A percentile compares a stretch with the other conserved stretches of the same genome.
These are phyloP conservation scores for Monilinia polystroma DNA, from an alignment of 2,329 filamentous ascomycete species.

Conservation along the genomic window DNA sequence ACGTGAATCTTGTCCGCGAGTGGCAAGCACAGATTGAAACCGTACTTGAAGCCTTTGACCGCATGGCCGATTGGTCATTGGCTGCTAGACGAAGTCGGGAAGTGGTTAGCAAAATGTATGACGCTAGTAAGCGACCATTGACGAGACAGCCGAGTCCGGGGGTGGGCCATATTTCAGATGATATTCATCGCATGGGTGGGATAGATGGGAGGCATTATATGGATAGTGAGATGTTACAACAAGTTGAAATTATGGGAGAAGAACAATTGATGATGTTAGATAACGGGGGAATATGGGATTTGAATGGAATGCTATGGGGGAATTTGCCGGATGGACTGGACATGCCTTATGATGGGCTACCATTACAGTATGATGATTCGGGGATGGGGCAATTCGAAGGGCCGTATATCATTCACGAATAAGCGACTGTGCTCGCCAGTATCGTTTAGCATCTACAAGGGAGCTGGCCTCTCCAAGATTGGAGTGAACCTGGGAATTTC, in stretches of 20 bases:
- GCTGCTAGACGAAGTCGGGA: slow-evolving; percentile 62
- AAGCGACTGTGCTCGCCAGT: neutral
- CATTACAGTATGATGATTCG: slow-evolving; percentile 22
- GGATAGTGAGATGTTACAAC: slow-evolving; percentile 42
- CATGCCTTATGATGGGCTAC: slow-evolving; percentile 39
- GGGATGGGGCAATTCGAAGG: slow-evolving; percentile 9
- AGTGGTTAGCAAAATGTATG: slow-evolving; percentile 63
- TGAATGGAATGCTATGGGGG: slow-evolving; percentile 57
- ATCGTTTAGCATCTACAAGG: neutral
- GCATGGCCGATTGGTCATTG: slow-evolving; percentile 64
- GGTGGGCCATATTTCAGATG: slow-evolving; percentile 39
- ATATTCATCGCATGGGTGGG: slow-evolving; percentile 15
- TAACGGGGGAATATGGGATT: slow-evolving; percentile 55
- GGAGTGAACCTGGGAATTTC: neutral
- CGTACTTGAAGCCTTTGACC: slow-evolving; percentile 59
- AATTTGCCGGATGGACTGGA: slow-evolving; percentile 44
- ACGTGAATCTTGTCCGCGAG: slow-evolving; percentile 36
- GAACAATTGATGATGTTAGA: slow-evolving; percentile 47
- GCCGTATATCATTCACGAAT: slow-evolving; percentile 18
- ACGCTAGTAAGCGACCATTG: slow-evolving; percentile 46
- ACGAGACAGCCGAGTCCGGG: slow-evolving; percentile 39
- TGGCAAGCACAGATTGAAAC: slow-evolving; percentile 60
- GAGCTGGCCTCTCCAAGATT: slow-evolving; percentile 1
- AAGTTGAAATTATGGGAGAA: slow-evolving; percentile 49
- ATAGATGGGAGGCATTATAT: slow-evolving; percentile 28